Evolutionary conservation across 2,329 filamentous ascomycete genomes (phyloP), one percentile per base, ranked within the genome.

Genomic region (Penicillium sp.): DNA sequence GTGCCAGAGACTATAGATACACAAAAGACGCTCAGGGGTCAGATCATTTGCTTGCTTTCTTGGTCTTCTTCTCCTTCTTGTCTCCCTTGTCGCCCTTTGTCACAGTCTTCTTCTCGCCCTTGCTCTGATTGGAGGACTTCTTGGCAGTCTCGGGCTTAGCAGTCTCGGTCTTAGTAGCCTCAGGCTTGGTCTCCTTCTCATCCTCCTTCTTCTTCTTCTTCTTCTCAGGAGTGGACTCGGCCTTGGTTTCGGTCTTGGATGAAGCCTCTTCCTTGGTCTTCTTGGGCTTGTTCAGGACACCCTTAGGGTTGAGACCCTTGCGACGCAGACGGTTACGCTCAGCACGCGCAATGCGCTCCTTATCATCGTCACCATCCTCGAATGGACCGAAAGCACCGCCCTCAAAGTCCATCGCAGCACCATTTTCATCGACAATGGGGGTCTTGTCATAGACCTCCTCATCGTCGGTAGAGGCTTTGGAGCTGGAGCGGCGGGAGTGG

Each of bases 231-330:
- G 48, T 40, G 22, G 51, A 48, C 26, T 48, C 45, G 7, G 45
- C n/a, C 45, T 48, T 48, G 14, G 25, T 26, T 14, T 30, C 25
- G 8, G 45, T 10, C 45, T 48, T 48, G 14, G 45, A n/a, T 6
- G 45, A 80, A 14, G 61, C 52, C 30, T 68, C 61, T 2, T 61
- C 62, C 65, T 73, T 73, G 54, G 48, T 55, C 57, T 70, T 74
- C 65, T 75, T 73, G 30, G 75, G 71, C 62, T 76, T 77, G 56
- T 75, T 75, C 58, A 77, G 77, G 28, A 84, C 78, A 37, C 84
- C 87, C 72, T 85, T 87, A 1, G 90, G 90, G 75, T 93, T 87
- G 56, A 93, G 77, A 62, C 91, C 91, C 73, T 90, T 89, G 70
- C 87, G 86, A 69, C 89, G 86, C 82, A 93, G 85, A 61, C 87